Base-by-base conservation (phyloP, 768 basidiomycete genomes). In the Auricularia heimuer region DNA sequence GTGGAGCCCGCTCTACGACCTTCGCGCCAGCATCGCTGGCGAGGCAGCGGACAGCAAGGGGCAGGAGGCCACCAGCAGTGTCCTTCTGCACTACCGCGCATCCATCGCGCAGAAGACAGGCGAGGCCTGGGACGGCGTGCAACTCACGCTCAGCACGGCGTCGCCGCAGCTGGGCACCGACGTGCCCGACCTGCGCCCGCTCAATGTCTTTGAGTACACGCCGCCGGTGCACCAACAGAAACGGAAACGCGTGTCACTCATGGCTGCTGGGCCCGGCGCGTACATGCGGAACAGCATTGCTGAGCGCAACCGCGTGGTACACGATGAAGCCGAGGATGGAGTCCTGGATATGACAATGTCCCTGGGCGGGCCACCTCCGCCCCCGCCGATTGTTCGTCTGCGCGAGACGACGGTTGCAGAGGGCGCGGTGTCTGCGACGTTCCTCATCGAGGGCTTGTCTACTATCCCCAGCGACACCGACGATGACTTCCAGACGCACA, bases 1-100 rank as follows among this genome's bases (percentile, higher is more conserved):
- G 29, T 87, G 85, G 85, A 71, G 72, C 18, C 82, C 85, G 2
- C 78, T 77, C 2, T 87, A 87, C 68, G 85, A 87, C 67, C 77
- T 88, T 0, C 81, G 84, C 65, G 83, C 84, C 2, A 77, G 76
- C 0, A 81, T 79, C 21, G 69, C 24, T 72, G 79, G 63, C 70
- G 56, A 60, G 24, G 8, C 11, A 10, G 81, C 80, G 0, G 77
- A 80, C 65, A 78, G 81, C 3, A 78, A 78, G 0, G 70, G 79
- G 4, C 69, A 75, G 0, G 18, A 29, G 29, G 29, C 29, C 29
- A 29, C 54, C 7, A n/a, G 29, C 54, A 54, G 29, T 8, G 78
- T 85, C 33, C 67, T 77, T 2, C 75, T 88, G 10, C 80, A 84
- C 66, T 86, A 86, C 68, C 81, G 82, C 33, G 84, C 84, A 0